Conservation (phyloP, 1,284 basidiomycete genomes). For the Lentinus polychrous region DNA sequence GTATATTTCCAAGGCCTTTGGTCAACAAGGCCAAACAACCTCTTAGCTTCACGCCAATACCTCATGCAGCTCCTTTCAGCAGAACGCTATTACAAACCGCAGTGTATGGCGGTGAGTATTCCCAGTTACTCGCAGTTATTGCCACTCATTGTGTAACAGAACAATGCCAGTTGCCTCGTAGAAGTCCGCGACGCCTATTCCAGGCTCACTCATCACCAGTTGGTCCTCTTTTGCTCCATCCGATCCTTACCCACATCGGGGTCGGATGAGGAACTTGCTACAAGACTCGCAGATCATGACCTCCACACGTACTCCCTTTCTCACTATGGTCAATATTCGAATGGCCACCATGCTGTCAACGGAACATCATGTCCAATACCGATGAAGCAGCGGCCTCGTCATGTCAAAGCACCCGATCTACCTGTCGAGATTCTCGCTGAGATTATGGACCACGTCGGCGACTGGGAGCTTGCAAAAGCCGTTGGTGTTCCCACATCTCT, state of each 20-base stretch:
- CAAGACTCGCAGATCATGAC: conserved; percentile 64
- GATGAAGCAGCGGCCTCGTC: conserved; percentile 18
- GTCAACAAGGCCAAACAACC: neutral
- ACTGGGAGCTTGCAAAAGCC: conserved; percentile 76
- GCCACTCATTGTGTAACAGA: conserved; percentile 1
- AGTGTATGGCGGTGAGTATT: conserved; percentile 3
- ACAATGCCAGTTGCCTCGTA: conserved; percentile 17
- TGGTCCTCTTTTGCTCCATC: conserved; percentile 66
- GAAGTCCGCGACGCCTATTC: conserved; percentile 62
- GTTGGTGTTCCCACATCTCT: conserved; percentile 67
- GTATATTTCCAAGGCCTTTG: neutral
- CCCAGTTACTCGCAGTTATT: neutral
- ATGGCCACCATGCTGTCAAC: conserved; percentile 11
- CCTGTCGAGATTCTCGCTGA: conserved; percentile 71
- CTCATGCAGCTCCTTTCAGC: neutral
- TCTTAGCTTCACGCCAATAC: no score
- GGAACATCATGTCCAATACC: conserved; percentile 9
- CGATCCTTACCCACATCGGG: conserved; percentile 59
- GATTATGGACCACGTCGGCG: conserved; percentile 68
- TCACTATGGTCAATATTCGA: conserved; percentile 12
- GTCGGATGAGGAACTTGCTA: conserved; percentile 52
- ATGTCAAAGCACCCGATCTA: conserved; percentile 42
- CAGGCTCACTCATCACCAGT: conserved; percentile 56
- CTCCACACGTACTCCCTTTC: conserved; percentile 63
- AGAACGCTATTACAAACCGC: neutral